These are phyloP conservation scores for Pseudogymnoascus sp. DNA, from an alignment of 2,329 filamentous ascomycete species.

Conservation along the genomic window DNA sequence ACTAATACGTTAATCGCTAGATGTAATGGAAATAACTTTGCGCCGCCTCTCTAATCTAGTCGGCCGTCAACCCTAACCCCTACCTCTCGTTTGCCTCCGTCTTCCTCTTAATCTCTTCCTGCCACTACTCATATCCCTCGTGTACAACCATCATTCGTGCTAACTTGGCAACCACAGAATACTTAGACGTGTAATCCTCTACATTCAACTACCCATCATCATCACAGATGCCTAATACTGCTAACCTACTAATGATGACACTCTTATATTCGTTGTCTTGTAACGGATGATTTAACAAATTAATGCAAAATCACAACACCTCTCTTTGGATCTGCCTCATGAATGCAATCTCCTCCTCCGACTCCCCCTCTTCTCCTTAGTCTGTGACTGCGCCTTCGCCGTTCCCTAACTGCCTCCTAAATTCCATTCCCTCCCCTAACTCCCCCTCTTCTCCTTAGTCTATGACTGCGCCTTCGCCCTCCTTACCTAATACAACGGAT, in stretches of 20 bases:
- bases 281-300: conserved; percentile 12
- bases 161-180: conserved; percentile 12
- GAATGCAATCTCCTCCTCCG: too few relatives aligned
- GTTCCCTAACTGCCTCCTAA: not conserved
- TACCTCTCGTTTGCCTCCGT: not conserved
- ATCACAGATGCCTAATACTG: conserved; percentile 12
- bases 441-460: not conserved
- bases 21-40: too few relatives aligned
- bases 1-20: too few relatives aligned
- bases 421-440: not conserved
- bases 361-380: too few relatives aligned
- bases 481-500: not conserved
- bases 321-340: too few relatives aligned
- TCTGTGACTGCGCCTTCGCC: too few relatives aligned
- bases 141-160: conserved; percentile 11
- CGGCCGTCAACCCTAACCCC: not conserved
- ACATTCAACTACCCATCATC: conserved; percentile 9
- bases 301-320: conserved; percentile 12
- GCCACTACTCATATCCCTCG: not conserved
- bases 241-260: conserved; percentile 13
- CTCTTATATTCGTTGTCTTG: conserved; percentile 15
- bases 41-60: not conserved
- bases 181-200: conserved; percentile 12
- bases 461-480: not conserved
- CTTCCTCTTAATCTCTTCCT: not conserved